Percentiles rank a stretch among this genome's conserved stretches.
Conservation (phyloP, 2,329 filamentous ascomycete genomes). For the Dactylellina sp. region DNA sequence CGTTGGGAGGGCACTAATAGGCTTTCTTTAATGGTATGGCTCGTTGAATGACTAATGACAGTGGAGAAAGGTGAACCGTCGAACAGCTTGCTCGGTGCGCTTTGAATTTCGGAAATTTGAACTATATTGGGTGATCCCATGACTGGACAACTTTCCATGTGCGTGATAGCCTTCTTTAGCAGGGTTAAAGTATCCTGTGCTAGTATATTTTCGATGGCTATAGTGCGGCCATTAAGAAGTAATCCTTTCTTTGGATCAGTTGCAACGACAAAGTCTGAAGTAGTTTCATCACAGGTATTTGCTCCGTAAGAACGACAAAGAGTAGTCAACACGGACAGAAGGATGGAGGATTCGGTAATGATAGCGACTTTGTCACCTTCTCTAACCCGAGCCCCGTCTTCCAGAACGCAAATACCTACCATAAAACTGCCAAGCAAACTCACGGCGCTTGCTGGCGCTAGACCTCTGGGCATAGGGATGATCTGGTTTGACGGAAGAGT, state of each 20-base stretch:
- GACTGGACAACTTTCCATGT: slow-evolving; percentile 9
- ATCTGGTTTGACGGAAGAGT: slow-evolving; percentile 10
- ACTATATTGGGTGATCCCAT: not conserved
- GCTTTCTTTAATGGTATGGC: slow-evolving; percentile 2
- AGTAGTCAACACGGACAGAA: not conserved
- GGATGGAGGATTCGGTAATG: slow-evolving; percentile 3
- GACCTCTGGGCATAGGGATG: not conserved
- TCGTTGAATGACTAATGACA: slow-evolving; percentile 7
- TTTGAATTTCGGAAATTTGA: slow-evolving; percentile 23
- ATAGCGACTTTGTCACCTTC: slow-evolving; percentile 15
- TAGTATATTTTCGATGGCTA: slow-evolving; percentile 19
- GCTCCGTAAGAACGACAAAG: not conserved
- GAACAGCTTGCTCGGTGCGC: not conserved
- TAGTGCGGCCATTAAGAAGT: slow-evolving; percentile 10
- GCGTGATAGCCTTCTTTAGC: slow-evolving; percentile 8
- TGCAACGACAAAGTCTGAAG: slow-evolving; percentile 14
- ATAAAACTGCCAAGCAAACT: slow-evolving; percentile 11
- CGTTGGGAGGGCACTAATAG: slow-evolving; percentile 8
- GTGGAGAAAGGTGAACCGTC: not conserved
- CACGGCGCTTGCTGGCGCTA: not conserved
- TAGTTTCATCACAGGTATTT: slow-evolving; percentile 5
- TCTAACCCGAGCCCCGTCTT: slow-evolving; percentile 9
- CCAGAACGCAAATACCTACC: slow-evolving; percentile 19
- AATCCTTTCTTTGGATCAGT: slow-evolving; percentile 14
- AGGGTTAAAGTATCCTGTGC: not conserved